Evolutionary conservation across 495 filamentous ascomycete genomes (phyloP).

Genomic region (Aspergillus asperescens): DNA sequence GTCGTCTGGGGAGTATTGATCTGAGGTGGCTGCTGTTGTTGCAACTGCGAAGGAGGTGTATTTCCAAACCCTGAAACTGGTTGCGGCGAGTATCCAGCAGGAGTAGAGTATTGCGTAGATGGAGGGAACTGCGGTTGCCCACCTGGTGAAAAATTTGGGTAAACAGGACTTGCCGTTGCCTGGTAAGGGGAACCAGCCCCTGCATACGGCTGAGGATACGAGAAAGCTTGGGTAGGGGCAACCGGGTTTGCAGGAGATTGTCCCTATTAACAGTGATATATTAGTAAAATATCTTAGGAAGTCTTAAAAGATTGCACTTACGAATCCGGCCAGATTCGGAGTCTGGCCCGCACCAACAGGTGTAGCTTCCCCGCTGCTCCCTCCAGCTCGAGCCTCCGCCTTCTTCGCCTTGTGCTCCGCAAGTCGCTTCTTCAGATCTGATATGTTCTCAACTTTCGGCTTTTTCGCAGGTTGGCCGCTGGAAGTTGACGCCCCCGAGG

Average conservation of each 20-base stretch:
- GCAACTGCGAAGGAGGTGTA: conserved; percentile 28
- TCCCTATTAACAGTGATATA: conserved; percentile 11
- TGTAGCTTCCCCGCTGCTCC: conserved; percentile 57
- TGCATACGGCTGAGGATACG: conserved; percentile 38
- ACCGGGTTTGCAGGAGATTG: conserved; percentile 27
- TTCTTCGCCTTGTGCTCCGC: conserved; percentile 73
- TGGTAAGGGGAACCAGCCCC: conserved; percentile 36
- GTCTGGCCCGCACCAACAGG: conserved; percentile 49
- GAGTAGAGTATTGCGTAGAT: conserved; percentile 28
- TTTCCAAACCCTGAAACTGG: conserved; percentile 27
- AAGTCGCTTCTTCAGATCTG: conserved; percentile 76
- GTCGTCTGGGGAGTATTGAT: conserved; percentile 37
- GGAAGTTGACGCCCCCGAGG: conserved; percentile 50
- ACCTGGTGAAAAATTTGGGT: conserved; percentile 34
- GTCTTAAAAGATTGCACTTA: conserved; percentile 32
- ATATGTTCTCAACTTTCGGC: conserved; percentile 68
- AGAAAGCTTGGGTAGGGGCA: conserved; percentile 24
- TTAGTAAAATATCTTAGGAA: conserved; percentile 6
- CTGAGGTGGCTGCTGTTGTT: conserved; percentile 36
- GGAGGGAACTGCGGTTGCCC: conserved; percentile 31
- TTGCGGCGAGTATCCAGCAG: conserved; percentile 41
- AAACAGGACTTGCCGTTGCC: conserved; percentile 40
- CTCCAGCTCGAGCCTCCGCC: conserved; percentile 52
- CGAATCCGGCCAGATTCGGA: conserved; percentile 50
- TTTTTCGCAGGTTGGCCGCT: conserved; percentile 63